Conservation (phyloP, 2,329 filamentous ascomycete species). For the Sarocladium strictum region DNA sequence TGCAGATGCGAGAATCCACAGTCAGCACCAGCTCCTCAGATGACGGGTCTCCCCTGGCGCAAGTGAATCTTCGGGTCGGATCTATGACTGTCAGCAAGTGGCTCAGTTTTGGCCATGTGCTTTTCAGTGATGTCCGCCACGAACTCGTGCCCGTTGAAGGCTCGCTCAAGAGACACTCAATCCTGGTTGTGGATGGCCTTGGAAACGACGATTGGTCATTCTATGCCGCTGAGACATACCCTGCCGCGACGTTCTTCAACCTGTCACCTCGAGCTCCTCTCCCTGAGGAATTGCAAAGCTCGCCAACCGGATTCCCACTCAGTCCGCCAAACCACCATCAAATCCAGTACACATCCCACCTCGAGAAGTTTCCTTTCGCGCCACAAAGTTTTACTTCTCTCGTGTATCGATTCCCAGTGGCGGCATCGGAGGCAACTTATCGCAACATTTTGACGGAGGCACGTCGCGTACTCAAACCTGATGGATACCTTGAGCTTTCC, state of each 20-base stretch:
- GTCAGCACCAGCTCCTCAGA: constrained; percentile 42
- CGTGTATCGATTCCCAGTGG: constrained; percentile 70
- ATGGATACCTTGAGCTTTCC: constrained; percentile 72
- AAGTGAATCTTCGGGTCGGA: constrained; percentile 71
- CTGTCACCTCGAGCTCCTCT: constrained; percentile 54
- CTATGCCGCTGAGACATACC: constrained; percentile 76
- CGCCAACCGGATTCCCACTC: constrained; percentile 42
- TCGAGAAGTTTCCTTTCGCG: constrained; percentile 67
- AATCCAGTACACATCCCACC: constrained; percentile 59
- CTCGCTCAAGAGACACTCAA: constrained; percentile 45
- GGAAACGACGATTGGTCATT: constrained; percentile 89
- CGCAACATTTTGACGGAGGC: constrained; percentile 68
- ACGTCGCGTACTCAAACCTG: constrained; percentile 70
- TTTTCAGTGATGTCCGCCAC: constrained; percentile 74
- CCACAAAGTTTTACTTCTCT: constrained; percentile 70
- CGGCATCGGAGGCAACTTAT: constrained; percentile 62
- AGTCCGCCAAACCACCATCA: constrained; percentile 69
- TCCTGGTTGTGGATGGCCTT: constrained; percentile 75
- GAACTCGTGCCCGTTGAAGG: constrained; percentile 48
- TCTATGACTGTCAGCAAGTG: constrained; percentile 84
- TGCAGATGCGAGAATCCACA: constrained; percentile 17
- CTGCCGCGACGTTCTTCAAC: constrained; percentile 69
- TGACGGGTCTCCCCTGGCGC: constrained; percentile 57
- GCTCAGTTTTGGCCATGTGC: constrained; percentile 76
- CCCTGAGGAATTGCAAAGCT: constrained; percentile 36